Base-by-base conservation (phyloP, 805 yeast species). In the Saturnispora galanensis region DNA sequence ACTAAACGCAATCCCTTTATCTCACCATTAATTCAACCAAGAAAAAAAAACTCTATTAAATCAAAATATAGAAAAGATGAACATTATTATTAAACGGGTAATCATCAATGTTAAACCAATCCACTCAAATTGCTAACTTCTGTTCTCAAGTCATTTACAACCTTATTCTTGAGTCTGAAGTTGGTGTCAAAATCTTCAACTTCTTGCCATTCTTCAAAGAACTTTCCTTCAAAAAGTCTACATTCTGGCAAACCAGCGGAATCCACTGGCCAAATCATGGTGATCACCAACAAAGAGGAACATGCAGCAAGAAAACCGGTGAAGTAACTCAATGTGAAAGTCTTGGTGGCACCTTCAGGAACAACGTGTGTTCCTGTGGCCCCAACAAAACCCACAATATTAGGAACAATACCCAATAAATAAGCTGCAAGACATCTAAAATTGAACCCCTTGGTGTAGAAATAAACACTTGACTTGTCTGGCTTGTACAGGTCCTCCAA, bases 231-330 rank as follows among this genome's bases (percentile, higher is more conserved):
- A 36, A 79, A 66, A 32, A 67, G 57, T 46, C 53, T 58, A 42
- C 54, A 53, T 10, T 46, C 45, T 3, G 77, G 76, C 47, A 65
- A 52, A 41, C 79, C 79, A 26, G 43, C 39, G 26, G 26, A 21
- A 21, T 21, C 8, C 29, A 57, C 41, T 7, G 90, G 89, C 58
- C 66, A 76, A 29, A 76, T 39, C 48, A 67, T 62, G 39, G 77
- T 71, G 47, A 84, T 56, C 1, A 70, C 29, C 16, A 75, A 69
- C 60, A 85, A 81, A 4, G 79, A 66, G 3, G 69, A 37, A 46
- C 73, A 73, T 0, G 94, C 68, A 1, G 75, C 59, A 30, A 77
- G 55, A 62, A 81, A 84, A 1, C 96, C 96, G 48, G 81, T 72
- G 52, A 51, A 35, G 32, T 47, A 51, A 31, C 55, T 53, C 18